A percentile compares a stretch with the other conserved stretches of the same genome.
Conservation (phyloP, 495 filamentous ascomycete species). For the Rhizodiscina lignyota region DNA sequence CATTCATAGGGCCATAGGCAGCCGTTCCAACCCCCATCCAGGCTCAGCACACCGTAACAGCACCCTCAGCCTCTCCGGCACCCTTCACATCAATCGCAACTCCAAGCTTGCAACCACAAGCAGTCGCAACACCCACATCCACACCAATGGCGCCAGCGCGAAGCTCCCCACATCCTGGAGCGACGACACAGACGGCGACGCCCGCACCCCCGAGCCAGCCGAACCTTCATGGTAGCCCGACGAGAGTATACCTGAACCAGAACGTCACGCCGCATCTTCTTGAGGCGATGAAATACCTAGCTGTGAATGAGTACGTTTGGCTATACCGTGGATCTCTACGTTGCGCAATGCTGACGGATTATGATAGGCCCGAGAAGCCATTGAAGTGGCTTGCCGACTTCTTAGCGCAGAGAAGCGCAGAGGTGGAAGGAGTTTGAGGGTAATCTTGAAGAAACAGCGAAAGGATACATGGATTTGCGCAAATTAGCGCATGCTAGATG, state of each 20-base stretch:
- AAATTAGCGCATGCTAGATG: no score
- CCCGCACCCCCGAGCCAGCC: conserved; percentile 19
- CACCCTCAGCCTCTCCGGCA: no score
- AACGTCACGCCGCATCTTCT: conserved; percentile 72
- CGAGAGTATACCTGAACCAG: conserved; percentile 75
- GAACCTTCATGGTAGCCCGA: conserved; percentile 60
- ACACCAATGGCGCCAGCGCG: conserved; percentile 4
- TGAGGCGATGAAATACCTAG: conserved; percentile 83
- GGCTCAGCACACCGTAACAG: no score
- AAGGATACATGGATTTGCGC: no score
- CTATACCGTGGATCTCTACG: neutral
- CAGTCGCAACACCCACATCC: no score
- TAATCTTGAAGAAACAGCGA: neutral
- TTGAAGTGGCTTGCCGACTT: conserved; percentile 75
- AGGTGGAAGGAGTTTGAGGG: conserved; percentile 28
- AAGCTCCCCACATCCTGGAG: conserved; percentile 11
- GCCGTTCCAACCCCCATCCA: no score
- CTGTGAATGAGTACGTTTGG: conserved; percentile 51
- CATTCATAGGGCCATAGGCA: no score
- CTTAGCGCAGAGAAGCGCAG: conserved; percentile 63
- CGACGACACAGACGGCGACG: conserved; percentile 24
- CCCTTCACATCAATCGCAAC: no score
- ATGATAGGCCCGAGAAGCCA: conserved; percentile 63
- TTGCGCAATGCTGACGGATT: neutral
- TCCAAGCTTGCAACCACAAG: no score